Evolutionary conservation across 2,329 filamentous ascomycete genomes (phyloP), one percentile per base, ranked within the genome.

Genomic region (Fusarium sp.): DNA sequence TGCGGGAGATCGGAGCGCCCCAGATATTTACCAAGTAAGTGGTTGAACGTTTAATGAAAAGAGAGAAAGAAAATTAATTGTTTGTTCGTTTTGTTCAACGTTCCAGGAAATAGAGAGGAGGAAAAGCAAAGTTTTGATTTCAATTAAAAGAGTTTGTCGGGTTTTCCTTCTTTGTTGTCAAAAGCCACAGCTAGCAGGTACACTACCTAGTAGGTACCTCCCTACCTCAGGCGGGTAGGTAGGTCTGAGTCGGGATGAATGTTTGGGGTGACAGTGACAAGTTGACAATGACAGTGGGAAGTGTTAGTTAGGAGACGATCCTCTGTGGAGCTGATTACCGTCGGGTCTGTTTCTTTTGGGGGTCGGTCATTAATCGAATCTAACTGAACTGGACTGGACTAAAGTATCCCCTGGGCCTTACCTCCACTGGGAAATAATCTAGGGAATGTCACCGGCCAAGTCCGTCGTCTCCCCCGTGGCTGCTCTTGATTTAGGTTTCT

Each of bases 1-100:
- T 33, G 64, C 59, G 69, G 71, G 70, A 71, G 71, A 73, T 70
- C 71, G 65, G 71, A 72, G 67, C 62, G 62, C 23, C 23, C 57
- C 62, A 54, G 54, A 72, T 67, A 70, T 72, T 67, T 51, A 67
- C 65, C 56, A 50, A 59, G 51, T 51, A 41, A 53, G 56, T 47
- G 16, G 16, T 40, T 51, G 10, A 42, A 49, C 51, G 65, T 57
- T 73, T 57, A 51, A 64, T 53, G 54, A 71, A 63, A 71, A 63
- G 50, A 62, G 50, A 56, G 45, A 52, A 34, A 23, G 8, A 18
- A 28, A 57, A 40, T 7, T 16, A 45, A 52, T 36, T 50, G 30
- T 41, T 36, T 41, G 13, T 38, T 40, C 34, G 23, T 23, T 40
- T 60, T 23, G 18, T 28, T 34, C n/a, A 37, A 23, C 11, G 33